Percentiles rank a stretch among this genome's conserved stretches.
Conservation (phyloP, 768 basidiomycete species). For the Tylopilus cervinicoccineus region DNA sequence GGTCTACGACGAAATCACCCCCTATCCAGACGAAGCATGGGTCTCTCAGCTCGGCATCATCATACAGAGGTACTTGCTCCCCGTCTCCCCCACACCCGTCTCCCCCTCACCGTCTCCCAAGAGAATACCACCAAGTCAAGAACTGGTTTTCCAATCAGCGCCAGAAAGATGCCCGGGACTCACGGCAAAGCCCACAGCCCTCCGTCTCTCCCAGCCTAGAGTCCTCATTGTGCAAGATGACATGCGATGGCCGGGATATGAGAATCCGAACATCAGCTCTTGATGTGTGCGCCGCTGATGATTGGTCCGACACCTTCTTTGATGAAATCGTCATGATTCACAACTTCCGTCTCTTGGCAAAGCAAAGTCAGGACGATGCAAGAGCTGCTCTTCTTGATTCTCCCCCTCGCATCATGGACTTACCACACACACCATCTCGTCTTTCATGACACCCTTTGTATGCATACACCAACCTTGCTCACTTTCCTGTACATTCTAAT, state of each 20-base stretch:
- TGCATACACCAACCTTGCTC: conserved; percentile 26
- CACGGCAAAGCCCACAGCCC: conserved; percentile 33
- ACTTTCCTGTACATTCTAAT: conserved; percentile 36
- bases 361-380: conserved; percentile 35
- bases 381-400: conserved; percentile 25
- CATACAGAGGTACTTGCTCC: conserved; percentile 44
- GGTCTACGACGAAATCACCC: conserved; percentile 63
- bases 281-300: conserved; percentile 38
- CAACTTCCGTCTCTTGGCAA: conserved; percentile 41
- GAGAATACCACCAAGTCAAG: conserved; percentile 58
- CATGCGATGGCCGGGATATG: conserved; percentile 37
- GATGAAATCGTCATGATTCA: conserved; percentile 59
- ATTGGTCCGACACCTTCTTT: conserved; percentile 61
- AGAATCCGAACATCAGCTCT: conserved; percentile 48
- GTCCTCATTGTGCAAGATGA: conserved; percentile 33
- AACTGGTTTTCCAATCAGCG: conserved; percentile 69
- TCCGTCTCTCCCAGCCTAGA: conserved; percentile 32
- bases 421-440: conserved; percentile 14
- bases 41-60: conserved; percentile 54
- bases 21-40: conserved; percentile 62
- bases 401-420: conserved; percentile 23
- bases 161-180: conserved; percentile 41
- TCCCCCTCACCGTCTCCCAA: conserved; percentile 20
- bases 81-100: neutral
- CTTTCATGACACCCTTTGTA: conserved; percentile 26